phyloP scores from a whole-genome alignment of 306 rosid species.

The Purshia tridentata region DNA sequence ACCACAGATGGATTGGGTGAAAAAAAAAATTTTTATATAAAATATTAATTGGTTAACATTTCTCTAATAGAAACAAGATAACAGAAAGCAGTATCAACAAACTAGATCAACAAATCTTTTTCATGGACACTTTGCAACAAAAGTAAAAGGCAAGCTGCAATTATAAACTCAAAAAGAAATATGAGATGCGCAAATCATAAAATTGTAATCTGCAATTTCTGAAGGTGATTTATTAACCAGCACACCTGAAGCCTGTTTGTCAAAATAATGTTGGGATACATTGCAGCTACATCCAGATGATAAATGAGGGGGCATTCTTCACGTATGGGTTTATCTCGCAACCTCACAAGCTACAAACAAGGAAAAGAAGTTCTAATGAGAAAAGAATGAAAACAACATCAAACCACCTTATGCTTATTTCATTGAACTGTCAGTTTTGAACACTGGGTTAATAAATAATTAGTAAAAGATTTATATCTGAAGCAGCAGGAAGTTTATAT shows the following conservation, averaged over 20 bases:
- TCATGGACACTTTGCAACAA: neutral
- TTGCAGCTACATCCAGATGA: constrained; percentile 98
- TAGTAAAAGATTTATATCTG: neutral
- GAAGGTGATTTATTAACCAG: constrained; percentile 19
- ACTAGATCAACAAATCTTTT: neutral
- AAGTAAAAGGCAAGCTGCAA: neutral
- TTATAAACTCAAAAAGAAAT: neutral
- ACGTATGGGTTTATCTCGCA: constrained; percentile 74
- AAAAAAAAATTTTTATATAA: neutral
- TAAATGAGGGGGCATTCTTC: constrained; percentile 95
- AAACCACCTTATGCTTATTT: neutral
- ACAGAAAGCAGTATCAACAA: neutral
- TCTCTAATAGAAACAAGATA: constrained; percentile 5
- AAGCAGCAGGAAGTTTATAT: neutral
- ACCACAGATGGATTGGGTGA: neutral
- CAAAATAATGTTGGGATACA: constrained; percentile 96
- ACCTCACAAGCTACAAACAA: constrained; percentile 58
- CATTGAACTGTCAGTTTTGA: neutral
- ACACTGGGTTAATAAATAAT: neutral
- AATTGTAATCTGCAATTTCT: constrained; percentile 11
- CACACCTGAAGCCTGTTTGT: constrained; percentile 98
- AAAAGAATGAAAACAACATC: neutral
- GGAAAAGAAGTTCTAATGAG: constrained; percentile 28
- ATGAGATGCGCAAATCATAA: neutral
- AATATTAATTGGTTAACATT: neutral